Evolutionary conservation across 2,329 filamentous ascomycete genomes (phyloP), one percentile per base, ranked within the genome.

Genomic region (Diaporthe helianthi): DNA sequence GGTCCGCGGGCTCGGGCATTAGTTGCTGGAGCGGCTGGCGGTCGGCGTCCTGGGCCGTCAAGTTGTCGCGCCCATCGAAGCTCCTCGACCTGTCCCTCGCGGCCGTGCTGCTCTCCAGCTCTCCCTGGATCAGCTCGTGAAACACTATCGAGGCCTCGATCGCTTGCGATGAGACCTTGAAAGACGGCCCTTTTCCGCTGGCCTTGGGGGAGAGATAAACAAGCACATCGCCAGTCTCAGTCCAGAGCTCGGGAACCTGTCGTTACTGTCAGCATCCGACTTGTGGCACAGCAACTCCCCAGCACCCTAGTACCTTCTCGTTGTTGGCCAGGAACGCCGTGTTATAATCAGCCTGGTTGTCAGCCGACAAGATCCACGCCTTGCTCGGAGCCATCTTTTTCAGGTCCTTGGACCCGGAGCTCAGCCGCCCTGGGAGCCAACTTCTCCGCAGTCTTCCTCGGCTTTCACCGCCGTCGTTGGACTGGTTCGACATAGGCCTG

Each of bases 241-340:
- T 87, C 89, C 89, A 91, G 24, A 92, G 78, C 76, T 91, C 89
- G 1, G 89, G 87, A 4, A 91, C 86, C 87, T 89, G 69, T 15
- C 68, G 70, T 15, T 67, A 71, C 38, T 41, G 71, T 72, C 26
- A 65, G 66, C 47, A 65, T 65, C 46, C 47, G 29, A 2, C 9
- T 58, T 8, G 41, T 38, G 17, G 36, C 17, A 36, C 24, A 46
- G 19, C 26, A 10, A 29, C 6, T 54, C 19, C 26, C 36, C 7
- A 22, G 13, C 26, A 22, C 63, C 4, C n/a, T 17, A 49, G 69
- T 75, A 88, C 86, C 80, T 86, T 88, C 73, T 90, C 87, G 24
- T 83, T 85, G 52, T 84, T 85, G 26, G 81, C 76, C 65, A 90
- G 77, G 38, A 83, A 82, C 8, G 80, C 76, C 0, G 84, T 80